Evolutionary conservation across 768 basidiomycete species (phyloP), one percentile per base, ranked within the genome.

Genomic region (Amanita rimosa): DNA sequence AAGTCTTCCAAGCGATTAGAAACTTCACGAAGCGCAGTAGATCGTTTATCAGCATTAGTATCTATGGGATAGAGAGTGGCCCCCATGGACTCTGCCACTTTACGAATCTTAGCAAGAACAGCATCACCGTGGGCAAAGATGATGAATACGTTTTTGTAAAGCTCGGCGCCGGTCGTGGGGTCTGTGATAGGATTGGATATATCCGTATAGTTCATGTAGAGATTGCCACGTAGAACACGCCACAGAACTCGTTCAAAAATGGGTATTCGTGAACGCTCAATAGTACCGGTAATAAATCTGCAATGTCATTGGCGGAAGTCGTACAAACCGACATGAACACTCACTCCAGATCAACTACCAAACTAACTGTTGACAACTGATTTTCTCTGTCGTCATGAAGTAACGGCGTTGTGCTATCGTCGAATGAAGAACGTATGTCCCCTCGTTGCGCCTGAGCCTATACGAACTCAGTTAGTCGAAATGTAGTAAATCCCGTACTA

Each of bases 151-250:
- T 97, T 93, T 77, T 98, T 99, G 70, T 87, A 80, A 17, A 86
- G 87, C 68, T 94, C 88, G 16, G 67, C 70, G 31, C 84, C 85
- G 0, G 88, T 88, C 17, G 72, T 74, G 11, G 93, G 86, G 61
- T 98, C 91, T 50, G 91, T 74, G 58, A 98, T 96, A 5, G 91
- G 86, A 55, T 95, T 90, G 34, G 77, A 74, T 56, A 99, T 98
- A 65, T 98, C 94, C 47, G 84, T 89, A 65, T 92, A 85, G 67
- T 97, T 99, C 95, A 99, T 98, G 71, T 95, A 99, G 17, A 99
- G 73, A 63, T 99, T 98, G 44, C 96, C 96, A 51, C 96, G 84
- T 16, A 98, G 76, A 29, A 98, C 90, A 56, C 96, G 89, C 96
- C 96, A 99, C 43, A 98, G 78, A 16, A 99, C 89, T 14, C 96